phyloP scores from a whole-genome alignment of 495 filamentous ascomycete genomes.

The Penicillium tannophilum region DNA sequence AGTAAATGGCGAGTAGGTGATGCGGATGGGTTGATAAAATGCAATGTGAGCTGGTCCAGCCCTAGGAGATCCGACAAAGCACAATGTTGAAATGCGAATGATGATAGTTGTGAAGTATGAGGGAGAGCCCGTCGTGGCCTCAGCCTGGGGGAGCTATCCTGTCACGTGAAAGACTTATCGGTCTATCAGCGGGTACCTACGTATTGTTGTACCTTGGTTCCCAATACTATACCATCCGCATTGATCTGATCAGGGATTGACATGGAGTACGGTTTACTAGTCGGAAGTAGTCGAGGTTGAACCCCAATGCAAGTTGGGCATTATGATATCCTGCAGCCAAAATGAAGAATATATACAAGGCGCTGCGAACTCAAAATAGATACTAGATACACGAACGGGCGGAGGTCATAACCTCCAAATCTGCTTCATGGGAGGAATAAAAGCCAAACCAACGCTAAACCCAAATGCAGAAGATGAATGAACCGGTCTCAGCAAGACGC shows the following conservation, averaged over 20 bases:
- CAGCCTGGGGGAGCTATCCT: conserved; percentile 27
- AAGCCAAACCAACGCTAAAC: conserved; percentile 15
- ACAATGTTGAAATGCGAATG: conserved; percentile 16
- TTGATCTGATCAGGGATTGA: not conserved
- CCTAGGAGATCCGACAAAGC: not conserved
- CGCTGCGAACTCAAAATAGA: conserved; percentile 12
- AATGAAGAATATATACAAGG: conserved; percentile 24
- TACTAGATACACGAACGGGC: conserved; percentile 5
- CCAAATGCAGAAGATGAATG: conserved; percentile 10
- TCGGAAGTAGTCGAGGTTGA: not conserved
- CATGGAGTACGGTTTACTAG: too few species aligned
- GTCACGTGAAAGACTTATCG: conserved; percentile 40
- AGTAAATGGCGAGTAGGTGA: not conserved
- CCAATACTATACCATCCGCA: not conserved
- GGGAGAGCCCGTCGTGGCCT: conserved; percentile 35
- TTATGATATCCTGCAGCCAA: conserved; percentile 5
- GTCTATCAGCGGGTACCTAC: conserved; percentile 11
- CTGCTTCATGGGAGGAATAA: not conserved
- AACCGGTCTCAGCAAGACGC: conserved; percentile 1
- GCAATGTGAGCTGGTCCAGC: not conserved
- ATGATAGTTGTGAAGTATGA: conserved; percentile 14
- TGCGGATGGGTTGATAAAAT: not conserved
- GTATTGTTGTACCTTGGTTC: not conserved
- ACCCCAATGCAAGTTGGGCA: not conserved
- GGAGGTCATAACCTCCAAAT: not conserved